Evolutionary conservation across 169 alveolate species (phyloP).

Genomic region (Toxoplasma gondii): DNA sequence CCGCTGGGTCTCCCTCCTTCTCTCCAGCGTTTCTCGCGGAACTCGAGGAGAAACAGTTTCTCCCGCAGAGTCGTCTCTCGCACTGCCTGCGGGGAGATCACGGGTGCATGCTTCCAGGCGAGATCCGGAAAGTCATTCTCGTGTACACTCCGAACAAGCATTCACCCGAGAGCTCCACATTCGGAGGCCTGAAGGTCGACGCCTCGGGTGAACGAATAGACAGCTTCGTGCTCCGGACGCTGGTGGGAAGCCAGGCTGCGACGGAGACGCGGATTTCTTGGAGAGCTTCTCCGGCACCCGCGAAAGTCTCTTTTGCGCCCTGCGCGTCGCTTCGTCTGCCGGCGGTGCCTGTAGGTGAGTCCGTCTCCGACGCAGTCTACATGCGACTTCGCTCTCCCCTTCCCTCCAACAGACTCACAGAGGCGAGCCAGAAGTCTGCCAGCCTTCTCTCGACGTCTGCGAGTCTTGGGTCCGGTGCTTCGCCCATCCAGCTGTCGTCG

Average conservation of each 20-base stretch:
- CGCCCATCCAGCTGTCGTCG: not conserved
- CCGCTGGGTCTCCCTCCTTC: not conserved
- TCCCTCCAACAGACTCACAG: not conserved
- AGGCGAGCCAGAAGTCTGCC: not conserved
- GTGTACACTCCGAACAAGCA: slow-evolving; percentile 15
- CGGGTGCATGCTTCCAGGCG: slow-evolving; percentile 51
- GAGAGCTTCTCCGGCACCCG: slow-evolving; percentile 15
- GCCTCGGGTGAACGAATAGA: not conserved
- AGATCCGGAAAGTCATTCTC: slow-evolving; percentile 49
- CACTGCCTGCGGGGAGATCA: not conserved
- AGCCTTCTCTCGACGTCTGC: too few relatives aligned
- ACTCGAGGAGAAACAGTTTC: not conserved
- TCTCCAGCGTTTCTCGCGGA: not conserved
- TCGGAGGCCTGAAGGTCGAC: not conserved
- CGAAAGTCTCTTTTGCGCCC: slow-evolving; percentile 45
- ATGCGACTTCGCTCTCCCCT: not conserved
- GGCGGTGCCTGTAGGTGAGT: slow-evolving; percentile 41
- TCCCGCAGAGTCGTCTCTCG: not conserved
- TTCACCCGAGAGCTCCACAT: not conserved
- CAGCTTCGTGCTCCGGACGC: slow-evolving; percentile 40
- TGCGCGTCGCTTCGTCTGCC: slow-evolving; percentile 51
- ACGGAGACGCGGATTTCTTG: slow-evolving; percentile 46
- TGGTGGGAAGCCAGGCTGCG: slow-evolving; percentile 61
- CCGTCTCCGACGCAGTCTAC: not conserved
- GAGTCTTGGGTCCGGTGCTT: too few relatives aligned